These are phyloP conservation scores for Aegilops speltoides DNA, from an alignment of 176 grass and related monocot species.

Conservation along the genomic window DNA sequence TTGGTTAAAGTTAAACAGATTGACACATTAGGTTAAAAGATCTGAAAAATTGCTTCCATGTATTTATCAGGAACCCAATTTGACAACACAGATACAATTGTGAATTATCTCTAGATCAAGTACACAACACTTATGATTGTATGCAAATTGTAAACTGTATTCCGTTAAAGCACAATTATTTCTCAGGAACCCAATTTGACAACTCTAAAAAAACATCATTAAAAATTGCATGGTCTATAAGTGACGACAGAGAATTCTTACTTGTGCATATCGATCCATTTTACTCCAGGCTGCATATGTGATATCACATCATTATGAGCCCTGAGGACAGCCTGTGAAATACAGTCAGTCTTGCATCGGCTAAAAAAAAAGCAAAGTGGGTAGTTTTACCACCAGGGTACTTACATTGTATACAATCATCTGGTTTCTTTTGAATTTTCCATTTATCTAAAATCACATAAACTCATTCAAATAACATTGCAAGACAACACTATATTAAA, in stretches of 20 bases:
- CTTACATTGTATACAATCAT: conserved; percentile 80
- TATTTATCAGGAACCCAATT: neutral
- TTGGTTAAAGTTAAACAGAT: conserved; percentile 14
- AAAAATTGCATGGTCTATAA: neutral
- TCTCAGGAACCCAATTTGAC: neutral
- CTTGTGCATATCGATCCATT: conserved; percentile 87
- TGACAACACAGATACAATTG: neutral
- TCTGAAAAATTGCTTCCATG: neutral
- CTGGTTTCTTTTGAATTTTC: conserved; percentile 80
- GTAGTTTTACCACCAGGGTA: neutral
- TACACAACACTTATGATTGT: neutral
- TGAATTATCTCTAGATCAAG: neutral
- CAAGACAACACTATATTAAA: neutral
- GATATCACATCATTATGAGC: conserved; percentile 72
- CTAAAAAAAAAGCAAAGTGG: too few relatives aligned
- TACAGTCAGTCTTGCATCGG: neutral
- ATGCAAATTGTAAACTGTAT: neutral
- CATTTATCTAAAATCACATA: conserved; percentile 68
- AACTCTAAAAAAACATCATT: neutral
- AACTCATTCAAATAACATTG: conserved; percentile 15
- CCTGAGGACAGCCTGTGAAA: conserved; percentile 42
- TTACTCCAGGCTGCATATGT: conserved; percentile 65
- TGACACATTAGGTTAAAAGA: conserved; percentile 12
- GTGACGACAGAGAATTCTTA: conserved; percentile 37
- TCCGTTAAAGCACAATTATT: conserved; percentile 38